Conservation (phyloP, 2,329 filamentous ascomycete species). For the Epichloe glyceriae region DNA sequence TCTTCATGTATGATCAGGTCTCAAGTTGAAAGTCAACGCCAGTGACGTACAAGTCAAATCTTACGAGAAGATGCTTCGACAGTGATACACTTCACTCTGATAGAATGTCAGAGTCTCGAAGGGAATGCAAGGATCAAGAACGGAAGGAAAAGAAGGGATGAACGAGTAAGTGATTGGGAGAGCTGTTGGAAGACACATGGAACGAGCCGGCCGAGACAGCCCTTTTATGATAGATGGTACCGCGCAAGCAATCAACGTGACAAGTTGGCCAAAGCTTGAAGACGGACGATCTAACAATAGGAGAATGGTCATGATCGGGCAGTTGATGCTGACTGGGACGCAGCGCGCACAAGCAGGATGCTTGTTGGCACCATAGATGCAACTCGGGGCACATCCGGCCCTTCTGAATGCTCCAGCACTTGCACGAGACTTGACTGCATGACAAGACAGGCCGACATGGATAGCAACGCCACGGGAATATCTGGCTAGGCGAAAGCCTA, state of each 20-base stretch:
- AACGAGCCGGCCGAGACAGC: not conserved
- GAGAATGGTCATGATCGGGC: not conserved
- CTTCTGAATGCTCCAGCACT: conserved; percentile 2
- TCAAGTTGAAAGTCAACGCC: not conserved
- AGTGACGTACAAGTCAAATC: not conserved
- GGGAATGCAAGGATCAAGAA: not conserved
- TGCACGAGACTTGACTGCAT: conserved; percentile 7
- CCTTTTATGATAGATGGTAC: not conserved
- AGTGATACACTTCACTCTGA: not conserved
- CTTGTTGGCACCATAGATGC: not conserved
- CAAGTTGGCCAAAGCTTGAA: not conserved
- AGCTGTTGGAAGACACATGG: not conserved
- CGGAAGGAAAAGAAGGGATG: not conserved
- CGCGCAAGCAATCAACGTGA: not conserved
- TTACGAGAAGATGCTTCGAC: not conserved
- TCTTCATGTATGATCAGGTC: not conserved
- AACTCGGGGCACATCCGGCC: conserved; percentile 1
- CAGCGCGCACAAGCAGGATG: not conserved
- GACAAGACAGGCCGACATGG: not conserved
- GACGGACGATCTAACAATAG: not conserved
- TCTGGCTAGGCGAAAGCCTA: not conserved
- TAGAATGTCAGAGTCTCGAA: not conserved
- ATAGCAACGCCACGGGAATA: not conserved
- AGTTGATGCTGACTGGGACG: not conserved
- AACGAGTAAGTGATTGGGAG: not conserved